Evolutionary conservation across 2,329 filamentous ascomycete species (phyloP).

Genomic region (Hypomyces perniciosus): DNA sequence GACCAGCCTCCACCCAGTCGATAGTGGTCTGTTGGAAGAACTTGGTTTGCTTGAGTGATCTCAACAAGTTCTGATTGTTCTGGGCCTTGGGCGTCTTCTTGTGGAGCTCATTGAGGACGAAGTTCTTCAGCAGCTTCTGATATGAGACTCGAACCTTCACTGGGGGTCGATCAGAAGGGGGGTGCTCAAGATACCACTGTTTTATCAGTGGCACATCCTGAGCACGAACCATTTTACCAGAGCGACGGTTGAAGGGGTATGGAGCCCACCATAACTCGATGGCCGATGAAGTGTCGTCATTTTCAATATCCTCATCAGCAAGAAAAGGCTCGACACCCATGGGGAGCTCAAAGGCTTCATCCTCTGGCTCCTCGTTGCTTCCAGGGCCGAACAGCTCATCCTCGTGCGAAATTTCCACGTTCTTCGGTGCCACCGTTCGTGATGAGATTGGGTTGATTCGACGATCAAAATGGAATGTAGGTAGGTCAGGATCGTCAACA

Average conservation of each 20-base stretch:
- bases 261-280: constrained; percentile 98
- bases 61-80: constrained; percentile 87
- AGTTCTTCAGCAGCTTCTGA: constrained; percentile 94
- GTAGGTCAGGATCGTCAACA: constrained; percentile 80
- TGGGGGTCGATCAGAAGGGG: constrained; percentile 74
- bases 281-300: constrained; percentile 80
- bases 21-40: constrained; percentile 99
- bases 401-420: constrained; percentile 85
- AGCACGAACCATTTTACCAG: constrained; percentile 90
- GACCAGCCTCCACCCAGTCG: constrained; percentile 97
- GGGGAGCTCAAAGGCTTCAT: constrained; percentile 80
- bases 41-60: constrained; percentile 89
- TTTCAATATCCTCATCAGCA: constrained; percentile 81
- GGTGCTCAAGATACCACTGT: constrained; percentile 97
- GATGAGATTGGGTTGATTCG: constrained; percentile 97
- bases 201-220: constrained; percentile 97
- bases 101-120: constrained; percentile 92
- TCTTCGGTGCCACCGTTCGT: constrained; percentile 87
- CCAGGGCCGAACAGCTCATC: constrained; percentile 85
- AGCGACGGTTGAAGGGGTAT: constrained; percentile 89
- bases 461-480: constrained; percentile 97
- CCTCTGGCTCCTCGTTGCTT: constrained; percentile 66
- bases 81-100: constrained; percentile 93
- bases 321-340: constrained; percentile 80
- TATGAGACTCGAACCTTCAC: constrained; percentile 98